phyloP scores from a whole-genome alignment of 2,329 filamentous ascomycete genomes.

The Colletotrichum higginsianum region DNA sequence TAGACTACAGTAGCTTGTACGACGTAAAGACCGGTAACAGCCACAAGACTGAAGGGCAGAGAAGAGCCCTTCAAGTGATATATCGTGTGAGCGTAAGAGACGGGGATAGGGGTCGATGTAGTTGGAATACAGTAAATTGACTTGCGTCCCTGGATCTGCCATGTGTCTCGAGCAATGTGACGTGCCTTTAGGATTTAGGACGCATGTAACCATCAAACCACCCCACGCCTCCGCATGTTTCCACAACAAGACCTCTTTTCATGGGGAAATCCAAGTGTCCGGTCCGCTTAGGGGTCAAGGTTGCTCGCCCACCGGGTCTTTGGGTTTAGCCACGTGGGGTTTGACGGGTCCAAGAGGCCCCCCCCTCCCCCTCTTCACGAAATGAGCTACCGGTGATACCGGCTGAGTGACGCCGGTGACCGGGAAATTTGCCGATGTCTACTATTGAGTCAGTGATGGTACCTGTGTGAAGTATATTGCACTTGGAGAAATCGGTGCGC shows the following conservation, averaged over 20 bases:
- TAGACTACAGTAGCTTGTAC: neutral
- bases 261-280: slow-evolving; percentile 7
- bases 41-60: neutral
- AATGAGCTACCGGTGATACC: slow-evolving; percentile 37
- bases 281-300: neutral
- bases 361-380: neutral
- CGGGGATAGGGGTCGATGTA: neutral
- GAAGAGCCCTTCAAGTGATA: neutral
- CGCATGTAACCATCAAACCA: slow-evolving; percentile 7
- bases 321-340: slow-evolving; percentile 31
- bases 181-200: neutral
- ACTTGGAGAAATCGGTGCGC: neutral
- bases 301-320: neutral
- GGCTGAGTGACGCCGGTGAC: slow-evolving; percentile 18
- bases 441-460: neutral
- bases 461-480: neutral
- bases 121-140: neutral
- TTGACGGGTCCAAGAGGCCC: slow-evolving; percentile 3
- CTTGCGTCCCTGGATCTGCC: neutral
- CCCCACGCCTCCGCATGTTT: slow-evolving; percentile 4
- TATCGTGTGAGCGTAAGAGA: neutral
- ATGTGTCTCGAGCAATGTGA: neutral
- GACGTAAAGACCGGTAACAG: too few relatives aligned
- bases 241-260: neutral
- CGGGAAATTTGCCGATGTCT: slow-evolving; percentile 17